These are phyloP conservation scores for Lipomyces orientalis DNA, from an alignment of 805 yeast genomes.

Conservation along the genomic window DNA sequence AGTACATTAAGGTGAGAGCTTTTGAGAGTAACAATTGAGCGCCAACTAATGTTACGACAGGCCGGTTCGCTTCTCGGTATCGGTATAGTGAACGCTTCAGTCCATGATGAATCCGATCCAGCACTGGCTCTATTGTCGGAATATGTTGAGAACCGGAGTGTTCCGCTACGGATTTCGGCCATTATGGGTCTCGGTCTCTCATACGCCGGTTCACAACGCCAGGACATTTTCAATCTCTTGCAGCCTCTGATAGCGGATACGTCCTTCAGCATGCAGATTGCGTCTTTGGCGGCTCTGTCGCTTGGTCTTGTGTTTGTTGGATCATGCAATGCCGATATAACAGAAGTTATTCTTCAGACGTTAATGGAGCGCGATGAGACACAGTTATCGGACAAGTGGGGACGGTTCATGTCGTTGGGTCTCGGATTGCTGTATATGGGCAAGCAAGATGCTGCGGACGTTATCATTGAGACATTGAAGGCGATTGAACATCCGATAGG, in stretches of 20 bases:
- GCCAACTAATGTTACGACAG: slow-evolving; percentile 20
- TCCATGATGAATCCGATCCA: slow-evolving; percentile 94
- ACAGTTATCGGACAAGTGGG: slow-evolving; percentile 85
- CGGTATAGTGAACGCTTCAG: slow-evolving; percentile 89
- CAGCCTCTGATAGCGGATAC: slow-evolving; percentile 83
- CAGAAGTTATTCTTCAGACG: slow-evolving; percentile 89
- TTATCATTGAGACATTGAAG: slow-evolving; percentile 85
- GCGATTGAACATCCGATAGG: slow-evolving; percentile 96
- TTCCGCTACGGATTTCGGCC: slow-evolving; percentile 74
- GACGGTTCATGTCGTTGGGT: slow-evolving; percentile 88
- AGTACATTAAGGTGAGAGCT: slow-evolving; percentile 63
- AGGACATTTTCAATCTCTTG: slow-evolving; percentile 75
- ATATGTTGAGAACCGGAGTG: slow-evolving; percentile 68
- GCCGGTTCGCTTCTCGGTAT: slow-evolving; percentile 97
- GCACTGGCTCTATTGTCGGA: slow-evolving; percentile 84
- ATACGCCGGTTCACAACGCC: slow-evolving; percentile 91
- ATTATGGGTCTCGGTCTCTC: slow-evolving; percentile 92
- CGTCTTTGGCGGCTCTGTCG: slow-evolving; percentile 86
- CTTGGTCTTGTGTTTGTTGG: slow-evolving; percentile 96
- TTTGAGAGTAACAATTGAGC: not conserved
- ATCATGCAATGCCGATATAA: slow-evolving; percentile 91
- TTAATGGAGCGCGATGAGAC: slow-evolving; percentile 80
- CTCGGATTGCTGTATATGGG: slow-evolving; percentile 91
- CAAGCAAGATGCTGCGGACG: slow-evolving; percentile 88
- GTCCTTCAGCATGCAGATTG: slow-evolving; percentile 73